Base-by-base conservation (phyloP, 805 yeast genomes). In the Candida anglica region DNA sequence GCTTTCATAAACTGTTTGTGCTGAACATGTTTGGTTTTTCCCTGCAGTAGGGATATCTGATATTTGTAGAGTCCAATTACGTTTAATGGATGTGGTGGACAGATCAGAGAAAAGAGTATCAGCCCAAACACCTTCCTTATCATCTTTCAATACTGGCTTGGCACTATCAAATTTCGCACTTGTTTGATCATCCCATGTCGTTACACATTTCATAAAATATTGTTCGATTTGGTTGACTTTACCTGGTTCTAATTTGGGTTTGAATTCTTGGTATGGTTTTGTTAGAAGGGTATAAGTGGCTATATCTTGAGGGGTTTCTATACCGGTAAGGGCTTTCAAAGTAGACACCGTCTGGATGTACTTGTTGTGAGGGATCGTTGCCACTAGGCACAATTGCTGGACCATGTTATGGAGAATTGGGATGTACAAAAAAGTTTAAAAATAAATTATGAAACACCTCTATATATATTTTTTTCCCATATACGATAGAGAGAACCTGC, bases 41-140 rank as follows among this genome's bases (percentile, higher is more conserved):
- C 91, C 91, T 7, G 86, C 89, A 5, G 80, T 75, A 2, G 93
- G 93, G 9, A 85, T 80, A 56, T 85, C 94, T 4, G 76, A 64
- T 17, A 79, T 65, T 44, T 76, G 83, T 6, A 84, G 47, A 1
- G 80, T 70, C 91, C 89, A 84, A 26, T 59, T 41, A 47, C 65
- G 37, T 42, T 47, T 42, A 38, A 44, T 36, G 9, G 16, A 16
- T 13, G 32, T 45, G 19, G 42, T 48, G 20, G 43, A 42, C n/a
- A n/a, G n/a, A 10, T 52, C 55, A 4, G 47, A 18, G 36, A 66
- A 64, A 15, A 64, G 46, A 27, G 60, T 47, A 21, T 48, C 56
- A 13, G 58, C 65, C 23, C 51, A 41, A 5, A 57, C 41, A 24
- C 43, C 44, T 14, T 44, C 41, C 6, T 33, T 39, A 13, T 27